These are phyloP conservation scores for Pichia rugopelliculosa DNA, from an alignment of 805 yeast genomes.

Conservation along the genomic window DNA sequence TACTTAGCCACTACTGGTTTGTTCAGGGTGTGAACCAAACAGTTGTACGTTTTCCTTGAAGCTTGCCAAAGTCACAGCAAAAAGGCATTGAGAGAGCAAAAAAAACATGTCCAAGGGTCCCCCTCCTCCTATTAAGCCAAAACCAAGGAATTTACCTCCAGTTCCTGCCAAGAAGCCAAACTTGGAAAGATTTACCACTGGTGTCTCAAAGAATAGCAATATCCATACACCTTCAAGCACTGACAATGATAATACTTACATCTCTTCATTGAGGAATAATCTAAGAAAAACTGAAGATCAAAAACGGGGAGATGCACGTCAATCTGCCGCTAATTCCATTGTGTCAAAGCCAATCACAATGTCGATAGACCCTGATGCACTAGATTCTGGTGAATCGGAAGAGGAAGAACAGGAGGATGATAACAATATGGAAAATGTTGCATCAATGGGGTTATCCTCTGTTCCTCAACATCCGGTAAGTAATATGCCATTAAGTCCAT, in stretches of 20 bases:
- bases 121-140: conserved; percentile 28
- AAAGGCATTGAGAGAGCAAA: too few species aligned
- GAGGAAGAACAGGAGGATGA: not conserved
- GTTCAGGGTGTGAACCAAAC: too few species aligned
- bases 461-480: not conserved
- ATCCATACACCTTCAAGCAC: not conserved
- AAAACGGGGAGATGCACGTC: not conserved
- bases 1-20: too few species aligned
- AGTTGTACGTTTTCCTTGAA: too few species aligned
- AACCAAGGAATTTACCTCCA: conserved; percentile 27
- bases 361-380: not conserved
- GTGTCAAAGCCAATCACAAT: conserved; percentile 8
- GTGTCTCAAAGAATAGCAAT: not conserved
- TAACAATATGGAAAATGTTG: not conserved
- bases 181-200: not conserved
- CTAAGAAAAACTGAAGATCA: conserved; percentile 12
- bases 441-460: not conserved
- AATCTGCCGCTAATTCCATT: conserved; percentile 1
- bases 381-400: conserved; percentile 2
- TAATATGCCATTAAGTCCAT: conserved; percentile 1
- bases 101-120: conserved; percentile 14
- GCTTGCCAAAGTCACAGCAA: too few species aligned
- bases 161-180: conserved; percentile 22
- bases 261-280: conserved; percentile 11
- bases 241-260: conserved; percentile 3